phyloP scores from a whole-genome alignment of 176 grass and related monocot species.

The Ensete glaucum region DNA sequence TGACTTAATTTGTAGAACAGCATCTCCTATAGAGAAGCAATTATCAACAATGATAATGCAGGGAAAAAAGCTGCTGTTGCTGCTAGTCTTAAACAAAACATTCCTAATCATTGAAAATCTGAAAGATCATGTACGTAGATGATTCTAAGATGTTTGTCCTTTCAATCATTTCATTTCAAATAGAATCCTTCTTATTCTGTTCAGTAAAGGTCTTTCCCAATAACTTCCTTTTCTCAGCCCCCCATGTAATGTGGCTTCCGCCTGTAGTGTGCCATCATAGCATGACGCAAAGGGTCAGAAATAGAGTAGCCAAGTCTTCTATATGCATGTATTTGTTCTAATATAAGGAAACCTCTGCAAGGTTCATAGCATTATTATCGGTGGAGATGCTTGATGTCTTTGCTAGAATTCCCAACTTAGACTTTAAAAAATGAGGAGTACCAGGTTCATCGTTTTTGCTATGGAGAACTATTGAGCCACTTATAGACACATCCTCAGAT shows the following conservation, averaged over 20 bases:
- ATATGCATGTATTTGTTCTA: not conserved
- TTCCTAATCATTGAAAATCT: constrained; percentile 9
- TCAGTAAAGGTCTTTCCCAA: constrained; percentile 46
- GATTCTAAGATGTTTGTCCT: constrained; percentile 39
- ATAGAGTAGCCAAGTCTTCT: not conserved
- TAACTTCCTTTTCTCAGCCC: constrained; percentile 76
- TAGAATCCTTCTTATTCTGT: constrained; percentile 53
- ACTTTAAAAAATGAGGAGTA: constrained; percentile 57
- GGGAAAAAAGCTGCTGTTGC: constrained; percentile 52
- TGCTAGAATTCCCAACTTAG: constrained; percentile 76
- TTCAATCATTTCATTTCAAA: constrained; percentile 44
- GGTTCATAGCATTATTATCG: constrained; percentile 81
- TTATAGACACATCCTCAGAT: constrained; percentile 55
- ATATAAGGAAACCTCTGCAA: constrained; percentile 63
- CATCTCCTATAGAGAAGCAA: constrained; percentile 84
- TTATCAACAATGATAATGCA: constrained; percentile 55
- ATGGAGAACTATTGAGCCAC: constrained; percentile 60
- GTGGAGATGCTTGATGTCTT: constrained; percentile 49
- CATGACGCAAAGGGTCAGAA: not conserved
- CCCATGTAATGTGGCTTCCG: constrained; percentile 71
- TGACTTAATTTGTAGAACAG: not conserved
- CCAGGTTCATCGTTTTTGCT: constrained; percentile 52
- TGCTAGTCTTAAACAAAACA: not conserved
- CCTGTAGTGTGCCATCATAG: constrained; percentile 33
- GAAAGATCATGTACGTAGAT: constrained; percentile 37